Conservation (phyloP, 2,329 filamentous ascomycete genomes). For the Fusarium ramigenum region DNA sequence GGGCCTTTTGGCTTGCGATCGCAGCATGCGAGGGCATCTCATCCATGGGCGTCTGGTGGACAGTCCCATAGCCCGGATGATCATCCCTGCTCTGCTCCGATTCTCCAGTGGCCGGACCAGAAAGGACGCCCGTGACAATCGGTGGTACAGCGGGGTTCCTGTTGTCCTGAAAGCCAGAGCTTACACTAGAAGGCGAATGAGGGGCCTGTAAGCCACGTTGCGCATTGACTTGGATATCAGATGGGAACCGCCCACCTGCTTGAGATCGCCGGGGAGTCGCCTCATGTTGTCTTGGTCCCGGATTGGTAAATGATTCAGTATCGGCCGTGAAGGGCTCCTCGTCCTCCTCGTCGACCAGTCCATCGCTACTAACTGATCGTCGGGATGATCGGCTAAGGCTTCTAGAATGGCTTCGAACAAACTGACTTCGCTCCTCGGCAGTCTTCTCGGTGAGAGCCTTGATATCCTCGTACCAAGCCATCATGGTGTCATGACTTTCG, state of each 20-base stretch:
- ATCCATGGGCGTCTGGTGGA: conserved; percentile 56
- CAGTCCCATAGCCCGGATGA: conserved; percentile 56
- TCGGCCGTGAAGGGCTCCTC: conserved; percentile 69
- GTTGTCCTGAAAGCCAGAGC: conserved; percentile 66
- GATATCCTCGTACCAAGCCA: conserved; percentile 96
- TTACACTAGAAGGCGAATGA: conserved; percentile 83
- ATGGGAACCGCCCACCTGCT: conserved; percentile 97
- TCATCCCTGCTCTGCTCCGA: conserved; percentile 47
- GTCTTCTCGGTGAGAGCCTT: conserved; percentile 88
- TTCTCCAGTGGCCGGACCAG: conserved; percentile 47
- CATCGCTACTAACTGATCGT: conserved; percentile 76
- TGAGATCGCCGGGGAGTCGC: conserved; percentile 73
- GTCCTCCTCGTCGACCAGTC: conserved; percentile 78
- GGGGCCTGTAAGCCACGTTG: conserved; percentile 82
- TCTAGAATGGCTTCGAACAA: conserved; percentile 83
- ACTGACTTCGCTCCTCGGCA: conserved; percentile 86
- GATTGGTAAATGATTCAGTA: conserved; percentile 57
- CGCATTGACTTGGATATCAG: conserved; percentile 85
- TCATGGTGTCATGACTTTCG: conserved; percentile 89
- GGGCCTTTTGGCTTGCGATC: conserved; percentile 60
- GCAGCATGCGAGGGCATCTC: conserved; percentile 61
- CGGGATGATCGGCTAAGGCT: conserved; percentile 76
- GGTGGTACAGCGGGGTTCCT: conserved; percentile 69
- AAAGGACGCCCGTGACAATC: conserved; percentile 65
- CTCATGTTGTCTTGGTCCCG: conserved; percentile 60